Percentiles rank a stretch among this genome's conserved stretches.
phyloP scores from a whole-genome alignment of 176 grass and related monocot genomes.

The Paspalum notatum region DNA sequence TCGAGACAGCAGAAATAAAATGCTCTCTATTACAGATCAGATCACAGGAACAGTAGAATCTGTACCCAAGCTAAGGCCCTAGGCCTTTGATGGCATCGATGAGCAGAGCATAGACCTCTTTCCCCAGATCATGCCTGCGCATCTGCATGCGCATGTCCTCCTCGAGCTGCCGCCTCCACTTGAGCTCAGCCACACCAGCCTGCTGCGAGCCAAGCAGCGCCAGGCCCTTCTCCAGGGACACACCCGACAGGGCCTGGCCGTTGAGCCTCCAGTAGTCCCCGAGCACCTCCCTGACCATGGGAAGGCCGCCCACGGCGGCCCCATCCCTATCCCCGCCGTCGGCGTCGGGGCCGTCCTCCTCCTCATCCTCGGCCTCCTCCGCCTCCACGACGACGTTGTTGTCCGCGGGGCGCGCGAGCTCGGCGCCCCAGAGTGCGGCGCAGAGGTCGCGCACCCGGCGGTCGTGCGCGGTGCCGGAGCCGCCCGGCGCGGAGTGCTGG shows the following conservation, averaged over 20 bases:
- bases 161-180: slow-evolving; percentile 69
- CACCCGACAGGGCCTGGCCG: slow-evolving; percentile 44
- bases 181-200: slow-evolving; percentile 46
- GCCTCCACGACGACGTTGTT: not conserved
- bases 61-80: slow-evolving; percentile 53
- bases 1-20: slow-evolving; percentile 18
- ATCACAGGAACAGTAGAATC: slow-evolving; percentile 1
- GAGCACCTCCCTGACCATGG: slow-evolving; percentile 58
- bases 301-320: slow-evolving; percentile 25
- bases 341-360: not conserved
- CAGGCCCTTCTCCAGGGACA: slow-evolving; percentile 65
- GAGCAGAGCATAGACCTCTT: slow-evolving; percentile 76
- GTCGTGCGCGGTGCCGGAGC: slow-evolving; percentile 50
- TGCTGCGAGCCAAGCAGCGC: slow-evolving; percentile 23
- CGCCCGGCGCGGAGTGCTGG: slow-evolving; percentile 23
- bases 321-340: not conserved
- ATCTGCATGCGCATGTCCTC: slow-evolving; percentile 61
- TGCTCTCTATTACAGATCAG: slow-evolving; percentile 16
- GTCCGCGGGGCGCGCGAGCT: slow-evolving; percentile 8
- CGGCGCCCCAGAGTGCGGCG: slow-evolving; percentile 53
- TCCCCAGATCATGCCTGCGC: slow-evolving; percentile 59
- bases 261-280: slow-evolving; percentile 69
- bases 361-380: slow-evolving; percentile 26
- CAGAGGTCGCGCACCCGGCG: slow-evolving; percentile 59
- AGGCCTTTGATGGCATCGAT: slow-evolving; percentile 70